Evolutionary conservation across 2,329 filamentous ascomycete species (phyloP), one percentile per base, ranked within the genome.

Genomic region (Plectosphaerella cucumerina): DNA sequence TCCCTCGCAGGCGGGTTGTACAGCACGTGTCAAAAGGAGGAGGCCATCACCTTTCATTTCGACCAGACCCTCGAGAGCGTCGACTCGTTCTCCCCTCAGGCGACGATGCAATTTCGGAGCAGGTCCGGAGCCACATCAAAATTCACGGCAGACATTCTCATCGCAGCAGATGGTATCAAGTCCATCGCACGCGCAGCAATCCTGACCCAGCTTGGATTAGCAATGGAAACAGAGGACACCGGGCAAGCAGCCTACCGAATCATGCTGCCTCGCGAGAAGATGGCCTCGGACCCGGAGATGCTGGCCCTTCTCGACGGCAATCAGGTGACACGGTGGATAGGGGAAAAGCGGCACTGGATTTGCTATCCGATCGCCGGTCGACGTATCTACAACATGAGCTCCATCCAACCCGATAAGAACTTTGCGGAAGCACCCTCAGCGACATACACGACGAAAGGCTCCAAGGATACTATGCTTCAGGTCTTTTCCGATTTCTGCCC

Each of bases 161-260:
- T 84, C 22, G 78, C 72, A 18, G 70, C 75, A 14, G 80, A 84
- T 60, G 80, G 80, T 37, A 74, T 83, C 63, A 83, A 82, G 65
- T 79, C 74, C 39, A 55, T 63, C 9, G 70, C 72, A 18, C 73
- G 80, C 31, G 69, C 73, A 8, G 69, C 76, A 35, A 75, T 89
- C 64, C 75, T 89, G 2, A 66, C 72, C 34, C 68, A 72, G 41
- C 68, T 82, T 1, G 73, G 76, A 42, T 70, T 77, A 55, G 65
- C 69, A 6, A 77, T 77, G 20, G 73, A 81, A 49, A 80, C 86
- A 58, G 73, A 82, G 53, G 85, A 89, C 53, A 90, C 87, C 0
- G 82, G 86, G 4, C 86, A 91, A 69, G 88, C 89, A 0, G 86
- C 87, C 3, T 92, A 92, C 71, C 81, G 88, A 12, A 89, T 92